phyloP scores from a whole-genome alignment of 208 protist genomes.

The Kentomonas sorsogonicus region DNA sequence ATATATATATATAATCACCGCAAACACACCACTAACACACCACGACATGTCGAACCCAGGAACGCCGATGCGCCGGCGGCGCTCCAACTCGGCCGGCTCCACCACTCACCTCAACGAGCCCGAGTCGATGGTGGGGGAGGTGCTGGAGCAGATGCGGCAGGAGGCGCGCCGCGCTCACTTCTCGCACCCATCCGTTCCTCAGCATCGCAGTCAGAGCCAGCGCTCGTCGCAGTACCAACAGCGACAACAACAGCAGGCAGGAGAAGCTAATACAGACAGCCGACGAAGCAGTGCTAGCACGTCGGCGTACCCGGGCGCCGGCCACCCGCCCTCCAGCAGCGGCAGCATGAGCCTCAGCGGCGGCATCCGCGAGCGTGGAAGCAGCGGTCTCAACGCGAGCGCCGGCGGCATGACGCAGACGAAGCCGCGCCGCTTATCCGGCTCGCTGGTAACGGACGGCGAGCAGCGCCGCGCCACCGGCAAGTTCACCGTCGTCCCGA shows the following conservation, averaged over 20 bases:
- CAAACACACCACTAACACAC: not conserved
- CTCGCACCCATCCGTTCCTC: not conserved
- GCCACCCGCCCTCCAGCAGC: no score
- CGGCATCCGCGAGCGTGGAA: not conserved
- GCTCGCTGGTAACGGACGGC: no score
- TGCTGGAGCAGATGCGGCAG: no score
- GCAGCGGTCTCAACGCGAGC: not conserved
- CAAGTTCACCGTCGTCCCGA: no score
- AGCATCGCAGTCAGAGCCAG: not conserved
- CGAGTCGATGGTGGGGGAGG: not conserved
- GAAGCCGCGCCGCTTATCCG: no score
- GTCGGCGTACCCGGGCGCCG: no score
- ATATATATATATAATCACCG: conserved; percentile 5
- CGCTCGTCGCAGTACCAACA: not conserved
- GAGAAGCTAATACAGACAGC: no score
- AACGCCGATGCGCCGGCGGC: not conserved
- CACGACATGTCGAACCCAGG: not conserved
- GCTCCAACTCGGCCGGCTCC: not conserved
- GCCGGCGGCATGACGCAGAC: not conserved
- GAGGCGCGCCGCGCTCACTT: no score
- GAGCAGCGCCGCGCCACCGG: no score
- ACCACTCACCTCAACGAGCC: conserved; percentile 11
- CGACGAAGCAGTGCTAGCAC: no score
- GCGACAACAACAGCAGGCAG: not conserved
- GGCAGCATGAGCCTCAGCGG: not conserved